A percentile compares a stretch with the other conserved stretches of the same genome.
Evolutionary conservation across 768 basidiomycete species (phyloP).

Genomic region (Russula foetens): DNA sequence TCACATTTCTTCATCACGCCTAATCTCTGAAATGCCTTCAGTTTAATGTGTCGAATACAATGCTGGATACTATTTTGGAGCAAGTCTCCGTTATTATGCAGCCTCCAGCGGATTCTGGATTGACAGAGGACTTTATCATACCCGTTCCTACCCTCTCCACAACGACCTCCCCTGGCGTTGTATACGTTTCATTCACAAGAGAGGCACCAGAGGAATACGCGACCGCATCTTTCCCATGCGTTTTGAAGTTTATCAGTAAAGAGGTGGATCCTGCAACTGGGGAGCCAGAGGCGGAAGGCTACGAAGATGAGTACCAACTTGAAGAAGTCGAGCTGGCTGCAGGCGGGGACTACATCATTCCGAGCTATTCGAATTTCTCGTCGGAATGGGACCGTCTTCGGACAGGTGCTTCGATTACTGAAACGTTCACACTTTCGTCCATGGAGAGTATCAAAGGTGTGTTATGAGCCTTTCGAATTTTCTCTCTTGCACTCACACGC

Average conservation of each 20-base stretch:
- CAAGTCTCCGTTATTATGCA: constrained; percentile 92
- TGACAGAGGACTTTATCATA: constrained; percentile 94
- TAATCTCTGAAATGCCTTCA: constrained; percentile 28
- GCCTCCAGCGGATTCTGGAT: constrained; percentile 58
- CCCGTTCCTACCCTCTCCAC: constrained; percentile 63
- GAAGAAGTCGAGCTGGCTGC: constrained; percentile 94
- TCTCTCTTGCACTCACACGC: constrained; percentile 18
- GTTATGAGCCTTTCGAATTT: constrained; percentile 22
- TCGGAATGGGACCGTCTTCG: constrained; percentile 94
- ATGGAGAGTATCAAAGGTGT: constrained; percentile 92
- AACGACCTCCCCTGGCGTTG: constrained; percentile 67
- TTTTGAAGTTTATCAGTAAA: constrained; percentile 92
- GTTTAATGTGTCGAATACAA: constrained; percentile 97
- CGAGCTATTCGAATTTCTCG: constrained; percentile 87
- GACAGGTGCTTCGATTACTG: constrained; percentile 68
- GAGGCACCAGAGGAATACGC: constrained; percentile 69
- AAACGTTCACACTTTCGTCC: constrained; percentile 87
- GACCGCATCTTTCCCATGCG: constrained; percentile 79
- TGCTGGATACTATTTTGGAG: constrained; percentile 92
- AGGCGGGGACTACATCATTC: constrained; percentile 83
- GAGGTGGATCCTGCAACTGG: constrained; percentile 95
- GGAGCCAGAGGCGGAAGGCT: constrained; percentile 96
- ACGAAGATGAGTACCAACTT: constrained; percentile 96
- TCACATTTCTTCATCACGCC: neutral
- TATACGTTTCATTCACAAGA: constrained; percentile 93